phyloP scores from a whole-genome alignment of 768 basidiomycete species.

The Amanita rubescens region DNA sequence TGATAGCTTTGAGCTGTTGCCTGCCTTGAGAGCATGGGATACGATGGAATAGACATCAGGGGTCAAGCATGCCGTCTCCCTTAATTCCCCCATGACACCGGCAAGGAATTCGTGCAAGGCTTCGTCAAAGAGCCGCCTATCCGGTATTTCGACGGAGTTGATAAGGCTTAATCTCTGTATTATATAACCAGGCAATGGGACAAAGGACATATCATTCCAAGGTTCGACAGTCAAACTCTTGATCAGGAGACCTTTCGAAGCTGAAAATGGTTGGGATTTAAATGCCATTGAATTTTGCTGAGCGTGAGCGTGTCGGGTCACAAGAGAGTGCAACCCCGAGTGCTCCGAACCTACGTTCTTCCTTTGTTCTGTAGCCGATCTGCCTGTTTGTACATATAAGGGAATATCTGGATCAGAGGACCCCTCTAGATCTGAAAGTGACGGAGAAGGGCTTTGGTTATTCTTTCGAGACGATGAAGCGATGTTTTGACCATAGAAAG shows the following conservation, averaged over 20 bases:
- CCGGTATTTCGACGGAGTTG: constrained; percentile 54
- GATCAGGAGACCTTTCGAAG: constrained; percentile 29
- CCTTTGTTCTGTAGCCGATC: constrained; percentile 23
- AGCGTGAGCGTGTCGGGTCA: constrained; percentile 17
- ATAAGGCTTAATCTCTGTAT: constrained; percentile 46
- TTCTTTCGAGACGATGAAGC: constrained; percentile 24
- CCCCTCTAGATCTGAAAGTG: constrained; percentile 16
- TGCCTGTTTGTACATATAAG: constrained; percentile 20
- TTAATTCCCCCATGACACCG: constrained; percentile 45
- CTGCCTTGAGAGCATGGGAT: constrained; percentile 38
- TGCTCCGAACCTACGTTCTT: constrained; percentile 10
- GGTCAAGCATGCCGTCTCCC: constrained; percentile 52
- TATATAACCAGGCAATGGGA: constrained; percentile 51
- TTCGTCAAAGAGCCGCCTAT: constrained; percentile 44
- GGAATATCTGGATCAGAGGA: constrained; percentile 17
- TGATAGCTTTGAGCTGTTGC: constrained; percentile 31
- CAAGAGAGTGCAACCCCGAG: constrained; percentile 17
- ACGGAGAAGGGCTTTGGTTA: constrained; percentile 16
- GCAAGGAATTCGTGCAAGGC: constrained; percentile 40
- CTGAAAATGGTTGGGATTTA: constrained; percentile 33
- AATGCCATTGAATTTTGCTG: constrained; percentile 28
- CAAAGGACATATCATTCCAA: constrained; percentile 52
- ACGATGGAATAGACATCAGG: constrained; percentile 48
- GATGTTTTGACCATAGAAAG: constrained; percentile 43
- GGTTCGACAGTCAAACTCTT: constrained; percentile 42